Evolutionary conservation across 192 early-diverging fungal species (phyloP).

Genomic region (Linderina pennispora): DNA sequence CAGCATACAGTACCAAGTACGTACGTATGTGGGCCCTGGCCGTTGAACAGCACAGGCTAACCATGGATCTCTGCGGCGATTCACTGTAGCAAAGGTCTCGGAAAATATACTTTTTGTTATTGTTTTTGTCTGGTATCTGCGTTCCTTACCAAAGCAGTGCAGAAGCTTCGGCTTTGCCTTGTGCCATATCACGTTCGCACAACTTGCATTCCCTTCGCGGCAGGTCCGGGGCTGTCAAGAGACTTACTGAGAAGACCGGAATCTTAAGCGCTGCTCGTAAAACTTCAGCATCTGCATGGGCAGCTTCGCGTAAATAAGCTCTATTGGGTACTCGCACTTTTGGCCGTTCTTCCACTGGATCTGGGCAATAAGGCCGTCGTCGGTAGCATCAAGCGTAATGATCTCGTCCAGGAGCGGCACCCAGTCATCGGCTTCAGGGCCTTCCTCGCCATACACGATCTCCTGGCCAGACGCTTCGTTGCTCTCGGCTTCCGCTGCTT

Average conservation of each 20-base stretch:
- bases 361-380: conserved; percentile 28
- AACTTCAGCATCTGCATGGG: conserved; percentile 48
- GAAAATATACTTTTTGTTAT: conserved; percentile 2
- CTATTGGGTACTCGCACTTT: conserved; percentile 30
- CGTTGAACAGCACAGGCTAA: no score
- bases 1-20: no score
- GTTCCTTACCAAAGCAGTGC: no score
- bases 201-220: not conserved
- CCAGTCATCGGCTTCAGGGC: conserved; percentile 14
- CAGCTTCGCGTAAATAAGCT: conserved; percentile 34
- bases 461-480: no score
- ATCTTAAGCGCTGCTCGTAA: conserved; percentile 51
- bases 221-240: not conserved
- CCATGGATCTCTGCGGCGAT: no score
- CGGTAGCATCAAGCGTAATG: conserved; percentile 17
- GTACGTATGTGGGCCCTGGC: no score
- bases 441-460: no score
- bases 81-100: no score
- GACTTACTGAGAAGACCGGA: conserved; percentile 33
- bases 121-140: not conserved
- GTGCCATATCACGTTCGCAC: no score
- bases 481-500: no score
- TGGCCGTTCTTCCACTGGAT: conserved; percentile 46
- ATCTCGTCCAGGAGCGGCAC: conserved; percentile 22
- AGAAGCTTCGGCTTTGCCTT: no score